Evolutionary conservation across 495 filamentous ascomycete genomes (phyloP).

Genomic region (Aspergillus egyptiacus): DNA sequence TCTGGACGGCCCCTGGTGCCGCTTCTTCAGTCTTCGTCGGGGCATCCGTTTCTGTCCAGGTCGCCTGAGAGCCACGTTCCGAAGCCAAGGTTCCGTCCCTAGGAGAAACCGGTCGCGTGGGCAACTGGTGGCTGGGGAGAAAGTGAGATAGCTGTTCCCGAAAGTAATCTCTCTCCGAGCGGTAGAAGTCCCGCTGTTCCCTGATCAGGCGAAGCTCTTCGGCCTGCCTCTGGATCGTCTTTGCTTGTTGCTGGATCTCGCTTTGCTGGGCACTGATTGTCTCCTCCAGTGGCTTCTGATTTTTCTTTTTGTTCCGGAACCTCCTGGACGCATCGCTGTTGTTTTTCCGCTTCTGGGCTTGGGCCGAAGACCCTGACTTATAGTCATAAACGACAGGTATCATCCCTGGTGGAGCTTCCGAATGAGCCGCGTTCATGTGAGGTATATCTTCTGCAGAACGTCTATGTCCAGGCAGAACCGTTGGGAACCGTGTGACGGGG

Average conservation of each 20-base stretch:
- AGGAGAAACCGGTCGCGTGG: slow-evolving; percentile 41
- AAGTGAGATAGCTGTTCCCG: slow-evolving; percentile 55
- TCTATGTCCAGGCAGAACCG: slow-evolving; percentile 24
- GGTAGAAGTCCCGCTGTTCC: slow-evolving; percentile 50
- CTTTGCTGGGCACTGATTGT: slow-evolving; percentile 52
- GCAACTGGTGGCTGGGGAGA: slow-evolving; percentile 36
- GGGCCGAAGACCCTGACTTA: slow-evolving; percentile 75
- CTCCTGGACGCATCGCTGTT: slow-evolving; percentile 91
- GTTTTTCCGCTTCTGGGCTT: slow-evolving; percentile 85
- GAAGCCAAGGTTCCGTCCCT: slow-evolving; percentile 9
- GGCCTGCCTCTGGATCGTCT: slow-evolving; percentile 51
- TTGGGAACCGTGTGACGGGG: slow-evolving; percentile 21
- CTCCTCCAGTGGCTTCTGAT: slow-evolving; percentile 68
- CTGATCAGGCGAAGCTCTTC: slow-evolving; percentile 51
- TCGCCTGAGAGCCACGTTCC: slow-evolving; percentile 2
- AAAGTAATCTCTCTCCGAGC: slow-evolving; percentile 58
- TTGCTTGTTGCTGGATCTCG: slow-evolving; percentile 51
- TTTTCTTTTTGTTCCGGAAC: slow-evolving; percentile 86
- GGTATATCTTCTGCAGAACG: slow-evolving; percentile 33
- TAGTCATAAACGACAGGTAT: slow-evolving; percentile 63
- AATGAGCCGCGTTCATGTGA: slow-evolving; percentile 32
- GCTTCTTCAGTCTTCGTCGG: slow-evolving; percentile 5
- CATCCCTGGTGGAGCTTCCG: slow-evolving; percentile 33
- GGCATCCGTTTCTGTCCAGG: slow-evolving; percentile 10
- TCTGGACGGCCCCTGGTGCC: not conserved